Base-by-base conservation (phyloP, 2,329 filamentous ascomycete species). In the Fusarium succisae region DNA sequence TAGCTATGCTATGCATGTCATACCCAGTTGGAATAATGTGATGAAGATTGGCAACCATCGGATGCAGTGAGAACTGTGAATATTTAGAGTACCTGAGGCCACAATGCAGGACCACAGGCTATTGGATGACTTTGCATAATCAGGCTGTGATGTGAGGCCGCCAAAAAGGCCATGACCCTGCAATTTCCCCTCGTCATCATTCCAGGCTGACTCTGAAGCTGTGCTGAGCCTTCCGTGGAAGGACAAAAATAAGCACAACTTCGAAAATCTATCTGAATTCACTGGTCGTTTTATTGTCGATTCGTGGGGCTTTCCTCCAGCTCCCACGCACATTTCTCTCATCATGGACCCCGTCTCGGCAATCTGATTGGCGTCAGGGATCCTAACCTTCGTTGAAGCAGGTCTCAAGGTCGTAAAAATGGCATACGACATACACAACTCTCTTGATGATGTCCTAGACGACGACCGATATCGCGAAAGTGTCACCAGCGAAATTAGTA, bases 181-280 rank as follows among this genome's bases (percentile, higher is more conserved):
- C 9, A 12, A 6, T 39, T 39, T 54, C 35, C 6, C 8, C 35
- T 28, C 50, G 3, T 8, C 10, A 26, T 17, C 24, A 9, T 37
- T 38, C 4, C 7, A 35, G 30, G 15, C n/a, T 26, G 13, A 18
- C 11, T 22, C 51, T 28, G 5, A 28, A 24, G 3, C 32, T 38
- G 32, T 22, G 5, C 12, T 13, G 22, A 17, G 28, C 10, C 13
- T 32, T n/a, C 7, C 13, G 5, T 50, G 11, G 11, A 10, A n/a
- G 10, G 5, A 10, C 8, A n/a, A n/a, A 13, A 32, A 9, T 3
- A 11, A 32, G 1, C 14, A 18, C 4, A 17, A 3, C 4, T n/a
- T n/a, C 14, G 32, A 32, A 32, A 13, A 32, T n/a, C 22, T 18
- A 1, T 13, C 7, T 32, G 1, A 18, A 4, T 11, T 50, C 22